Conservation (phyloP, 306 rosid species). For the Coriaria nepalensis region DNA sequence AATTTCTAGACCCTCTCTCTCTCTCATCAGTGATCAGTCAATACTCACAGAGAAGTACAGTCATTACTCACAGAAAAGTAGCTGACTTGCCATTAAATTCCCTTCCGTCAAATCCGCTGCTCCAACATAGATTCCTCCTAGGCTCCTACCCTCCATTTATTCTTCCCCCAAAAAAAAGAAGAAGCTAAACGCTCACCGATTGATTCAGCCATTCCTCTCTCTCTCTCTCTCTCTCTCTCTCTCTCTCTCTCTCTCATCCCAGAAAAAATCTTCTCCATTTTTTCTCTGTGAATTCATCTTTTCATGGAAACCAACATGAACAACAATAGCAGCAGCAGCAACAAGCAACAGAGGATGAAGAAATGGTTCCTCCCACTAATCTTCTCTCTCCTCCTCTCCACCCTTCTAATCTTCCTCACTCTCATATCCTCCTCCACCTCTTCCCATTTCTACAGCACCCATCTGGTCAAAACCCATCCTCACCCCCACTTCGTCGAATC, state of each 20-base stretch:
- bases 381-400: constrained; percentile 22
- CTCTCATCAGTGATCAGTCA: too few species aligned
- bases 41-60: too few species aligned
- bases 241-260: neutral
- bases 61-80: too few species aligned
- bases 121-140: too few species aligned
- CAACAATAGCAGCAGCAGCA: too few species aligned
- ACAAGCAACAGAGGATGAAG: constrained; percentile 30
- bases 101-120: too few species aligned
- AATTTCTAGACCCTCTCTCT: too few species aligned
- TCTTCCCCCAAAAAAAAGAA: too few species aligned
- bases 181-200: too few species aligned
- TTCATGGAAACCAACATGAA: constrained; percentile 41
- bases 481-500: constrained; percentile 45
- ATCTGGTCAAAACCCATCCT: constrained; percentile 2
- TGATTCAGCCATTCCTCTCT: too few species aligned
- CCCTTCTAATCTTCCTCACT: constrained; percentile 23
- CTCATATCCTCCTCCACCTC: constrained; percentile 20
- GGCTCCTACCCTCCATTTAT: neutral
- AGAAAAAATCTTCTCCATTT: neutral
- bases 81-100: too few species aligned
- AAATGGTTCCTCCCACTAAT: constrained; percentile 37
- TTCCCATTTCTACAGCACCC: constrained; percentile 15
- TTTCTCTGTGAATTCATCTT: too few species aligned
- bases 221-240: neutral